Evolutionary conservation across 116 monocot species (phyloP).

Genomic region (Zostera marina): DNA sequence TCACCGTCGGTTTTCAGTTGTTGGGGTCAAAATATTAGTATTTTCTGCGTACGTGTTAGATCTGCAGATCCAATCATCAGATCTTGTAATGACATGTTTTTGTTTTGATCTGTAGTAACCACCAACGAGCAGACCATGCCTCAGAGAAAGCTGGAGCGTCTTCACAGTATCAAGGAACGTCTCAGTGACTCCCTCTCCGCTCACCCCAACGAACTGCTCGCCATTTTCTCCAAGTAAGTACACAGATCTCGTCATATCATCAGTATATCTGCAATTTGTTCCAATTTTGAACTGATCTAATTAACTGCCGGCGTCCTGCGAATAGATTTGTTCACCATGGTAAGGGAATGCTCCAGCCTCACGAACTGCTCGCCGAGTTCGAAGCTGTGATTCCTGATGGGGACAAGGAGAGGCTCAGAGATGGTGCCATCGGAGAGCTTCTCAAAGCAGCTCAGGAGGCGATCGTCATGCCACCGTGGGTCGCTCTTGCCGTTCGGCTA

Average conservation of each 20-base stretch:
- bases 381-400: slow-evolving; percentile 52
- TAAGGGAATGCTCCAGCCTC: slow-evolving; percentile 77
- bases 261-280: no score
- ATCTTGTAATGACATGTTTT: no score
- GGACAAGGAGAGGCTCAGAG: slow-evolving; percentile 56
- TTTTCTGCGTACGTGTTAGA: no score
- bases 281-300: not conserved
- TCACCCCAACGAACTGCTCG: slow-evolving; percentile 65
- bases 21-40: no score
- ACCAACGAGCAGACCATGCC: slow-evolving; percentile 24
- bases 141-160: slow-evolving; percentile 29
- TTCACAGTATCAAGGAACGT: slow-evolving; percentile 71
- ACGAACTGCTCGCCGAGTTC: slow-evolving; percentile 68
- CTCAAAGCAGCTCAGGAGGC: slow-evolving; percentile 78
- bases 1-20: no score
- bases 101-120: no score
- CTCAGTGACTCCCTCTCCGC: slow-evolving; percentile 68
- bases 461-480: slow-evolving; percentile 74
- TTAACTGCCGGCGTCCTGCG: not conserved
- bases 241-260: no score
- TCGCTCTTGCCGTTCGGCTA: slow-evolving; percentile 79
- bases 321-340: slow-evolving; percentile 67
- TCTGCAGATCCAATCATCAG: no score
- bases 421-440: slow-evolving; percentile 58
- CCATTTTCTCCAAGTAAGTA: slow-evolving; percentile 68